Evolutionary conservation across 1,139 yeast genomes (phyloP).

Genomic region (Maudiozyma humilis): DNA sequence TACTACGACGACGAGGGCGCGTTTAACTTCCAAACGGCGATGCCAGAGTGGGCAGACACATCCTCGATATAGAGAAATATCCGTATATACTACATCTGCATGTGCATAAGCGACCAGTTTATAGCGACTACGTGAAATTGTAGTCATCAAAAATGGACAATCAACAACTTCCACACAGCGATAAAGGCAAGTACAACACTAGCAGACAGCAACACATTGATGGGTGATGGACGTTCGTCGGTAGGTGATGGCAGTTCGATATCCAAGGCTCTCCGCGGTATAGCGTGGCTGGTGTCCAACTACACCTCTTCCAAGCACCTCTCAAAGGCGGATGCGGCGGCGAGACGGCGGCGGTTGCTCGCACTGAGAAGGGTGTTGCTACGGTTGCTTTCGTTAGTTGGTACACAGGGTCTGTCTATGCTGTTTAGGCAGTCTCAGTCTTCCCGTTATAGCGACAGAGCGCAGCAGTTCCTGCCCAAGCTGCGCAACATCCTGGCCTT

Average conservation of each 20-base stretch:
- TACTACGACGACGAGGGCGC: conserved; percentile 32
- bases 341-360: background rate
- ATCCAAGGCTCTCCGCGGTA: background rate
- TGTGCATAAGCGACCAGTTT: no score
- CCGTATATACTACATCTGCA: no score
- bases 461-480: background rate
- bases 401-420: background rate
- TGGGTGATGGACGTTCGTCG: no score
- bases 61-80: background rate
- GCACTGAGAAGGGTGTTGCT: background rate
- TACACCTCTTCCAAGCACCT: background rate
- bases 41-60: conserved; percentile 62
- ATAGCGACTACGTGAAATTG: no score
- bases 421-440: no score
- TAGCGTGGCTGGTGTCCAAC: background rate
- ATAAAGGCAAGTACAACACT: no score
- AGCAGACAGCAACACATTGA: no score
- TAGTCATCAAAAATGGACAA: no score
- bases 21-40: conserved; percentile 53
- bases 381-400: background rate
- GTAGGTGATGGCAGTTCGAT: background rate
- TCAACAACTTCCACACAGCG: no score
- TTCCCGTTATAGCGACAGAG: background rate
- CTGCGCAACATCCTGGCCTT: background rate
- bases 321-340: background rate